Evolutionary conservation across 768 basidiomycete genomes (phyloP).

Genomic region (Mycena haematopus): DNA sequence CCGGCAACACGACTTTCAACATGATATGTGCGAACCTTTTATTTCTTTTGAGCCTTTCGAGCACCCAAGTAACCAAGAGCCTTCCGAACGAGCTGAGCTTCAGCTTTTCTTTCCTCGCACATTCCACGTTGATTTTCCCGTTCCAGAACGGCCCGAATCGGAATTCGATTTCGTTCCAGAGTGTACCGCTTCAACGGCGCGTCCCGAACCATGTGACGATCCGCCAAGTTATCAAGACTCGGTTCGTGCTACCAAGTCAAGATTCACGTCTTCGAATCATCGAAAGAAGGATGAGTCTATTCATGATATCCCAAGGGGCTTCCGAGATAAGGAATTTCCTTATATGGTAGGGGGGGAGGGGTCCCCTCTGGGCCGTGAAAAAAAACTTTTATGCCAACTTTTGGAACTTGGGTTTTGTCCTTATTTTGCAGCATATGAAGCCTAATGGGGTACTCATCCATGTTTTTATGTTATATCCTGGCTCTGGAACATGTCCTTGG

Average conservation of each 20-base stretch:
- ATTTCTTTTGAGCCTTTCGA: not conserved
- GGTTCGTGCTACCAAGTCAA: not conserved
- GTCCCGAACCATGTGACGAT: not conserved
- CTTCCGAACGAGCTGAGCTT: constrained; percentile 3
- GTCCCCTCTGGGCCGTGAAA: too few species aligned
- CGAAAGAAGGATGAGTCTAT: not conserved
- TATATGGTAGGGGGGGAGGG: too few species aligned
- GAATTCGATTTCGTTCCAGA: not conserved
- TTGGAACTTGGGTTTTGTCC: too few species aligned
- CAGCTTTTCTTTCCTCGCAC: constrained; percentile 2
- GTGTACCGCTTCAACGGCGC: not conserved
- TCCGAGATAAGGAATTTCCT: too few species aligned
- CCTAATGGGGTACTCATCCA: too few species aligned
- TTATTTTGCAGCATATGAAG: too few species aligned
- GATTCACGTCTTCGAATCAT: not conserved
- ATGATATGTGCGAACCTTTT: not conserved
- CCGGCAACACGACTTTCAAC: not conserved
- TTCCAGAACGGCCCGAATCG: not conserved
- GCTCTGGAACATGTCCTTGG: too few species aligned
- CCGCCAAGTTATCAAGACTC: constrained; percentile 2
- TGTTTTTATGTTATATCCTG: too few species aligned
- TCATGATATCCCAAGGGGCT: too few species aligned
- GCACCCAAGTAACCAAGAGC: constrained; percentile 1
- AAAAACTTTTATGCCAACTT: too few species aligned
- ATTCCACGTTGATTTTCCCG: not conserved